Evolutionary conservation across 257 asterid species (phyloP).

Genomic region (Solanum appendiculatum): DNA sequence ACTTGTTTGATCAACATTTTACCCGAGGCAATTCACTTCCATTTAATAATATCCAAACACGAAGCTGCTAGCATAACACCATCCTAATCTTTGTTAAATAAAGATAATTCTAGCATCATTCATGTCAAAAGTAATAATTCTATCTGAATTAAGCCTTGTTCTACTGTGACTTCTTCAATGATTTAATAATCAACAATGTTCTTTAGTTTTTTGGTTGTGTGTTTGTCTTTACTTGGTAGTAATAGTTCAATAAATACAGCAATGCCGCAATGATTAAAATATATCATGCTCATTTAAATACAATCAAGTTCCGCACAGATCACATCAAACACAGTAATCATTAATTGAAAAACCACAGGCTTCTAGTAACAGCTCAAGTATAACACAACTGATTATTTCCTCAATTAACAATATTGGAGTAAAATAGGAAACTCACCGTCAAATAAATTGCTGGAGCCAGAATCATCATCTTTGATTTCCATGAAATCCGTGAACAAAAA

Average conservation of each 20-base stretch:
- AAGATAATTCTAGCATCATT: background rate
- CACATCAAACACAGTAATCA: background rate
- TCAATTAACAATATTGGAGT: background rate
- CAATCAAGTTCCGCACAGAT: background rate
- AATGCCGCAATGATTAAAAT: background rate
- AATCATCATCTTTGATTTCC: slow-evolving; percentile 42
- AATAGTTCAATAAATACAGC: background rate
- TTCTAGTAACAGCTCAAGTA: background rate
- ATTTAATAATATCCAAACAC: background rate
- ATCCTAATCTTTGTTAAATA: background rate
- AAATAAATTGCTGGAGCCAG: slow-evolving; percentile 15
- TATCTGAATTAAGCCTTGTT: background rate
- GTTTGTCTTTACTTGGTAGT: background rate
- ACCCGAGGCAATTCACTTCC: background rate
- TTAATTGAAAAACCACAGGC: background rate
- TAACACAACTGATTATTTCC: background rate
- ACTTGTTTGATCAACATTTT: background rate
- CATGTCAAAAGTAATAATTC: background rate
- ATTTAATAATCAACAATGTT: background rate
- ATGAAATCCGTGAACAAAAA: slow-evolving; percentile 20
- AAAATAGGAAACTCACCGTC: slow-evolving; percentile 37
- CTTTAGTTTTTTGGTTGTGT: background rate
- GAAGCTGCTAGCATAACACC: background rate
- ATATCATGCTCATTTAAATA: background rate
- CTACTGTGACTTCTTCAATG: background rate